Evolutionary conservation across 805 yeast genomes (phyloP).

Genomic region (Cyberlindnera saturnus): DNA sequence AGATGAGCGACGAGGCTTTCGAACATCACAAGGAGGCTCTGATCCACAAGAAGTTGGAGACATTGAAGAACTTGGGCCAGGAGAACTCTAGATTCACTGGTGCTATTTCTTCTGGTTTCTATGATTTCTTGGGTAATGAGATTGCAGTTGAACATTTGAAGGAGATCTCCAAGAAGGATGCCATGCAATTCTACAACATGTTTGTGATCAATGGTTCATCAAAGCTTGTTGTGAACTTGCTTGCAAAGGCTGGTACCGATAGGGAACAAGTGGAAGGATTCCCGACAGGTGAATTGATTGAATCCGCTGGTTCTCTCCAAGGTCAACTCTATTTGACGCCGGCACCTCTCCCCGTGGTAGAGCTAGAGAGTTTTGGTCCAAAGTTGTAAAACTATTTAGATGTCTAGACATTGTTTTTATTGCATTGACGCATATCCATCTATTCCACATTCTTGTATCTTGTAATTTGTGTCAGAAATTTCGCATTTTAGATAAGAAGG

Average conservation of each 20-base stretch:
- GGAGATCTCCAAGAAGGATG: slow-evolving; percentile 47
- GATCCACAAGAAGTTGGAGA: slow-evolving; percentile 57
- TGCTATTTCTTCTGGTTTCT: slow-evolving; percentile 68
- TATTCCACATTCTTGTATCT: too few species aligned
- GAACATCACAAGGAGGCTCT: slow-evolving; percentile 65
- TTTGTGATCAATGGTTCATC: slow-evolving; percentile 35
- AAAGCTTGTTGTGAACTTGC: slow-evolving; percentile 54
- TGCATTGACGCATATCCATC: not conserved
- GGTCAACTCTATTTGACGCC: slow-evolving; percentile 46
- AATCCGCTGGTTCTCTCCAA: slow-evolving; percentile 50
- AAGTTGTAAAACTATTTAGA: slow-evolving; percentile 11
- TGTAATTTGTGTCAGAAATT: too few species aligned
- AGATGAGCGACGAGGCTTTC: slow-evolving; percentile 60
- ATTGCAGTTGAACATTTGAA: slow-evolving; percentile 53
- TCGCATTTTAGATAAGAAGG: too few species aligned
- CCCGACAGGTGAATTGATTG: slow-evolving; percentile 45
- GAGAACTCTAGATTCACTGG: slow-evolving; percentile 64
- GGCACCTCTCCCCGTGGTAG: slow-evolving; percentile 50
- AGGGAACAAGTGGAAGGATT: slow-evolving; percentile 26
- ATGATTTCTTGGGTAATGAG: slow-evolving; percentile 60
- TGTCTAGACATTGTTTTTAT: not conserved
- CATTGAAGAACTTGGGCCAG: slow-evolving; percentile 71
- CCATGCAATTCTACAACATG: slow-evolving; percentile 47
- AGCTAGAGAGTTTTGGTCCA: slow-evolving; percentile 19
- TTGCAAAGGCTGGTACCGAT: slow-evolving; percentile 35